phyloP scores from a whole-genome alignment of 139 green algal genomes.

The Chloropicon primus region DNA sequence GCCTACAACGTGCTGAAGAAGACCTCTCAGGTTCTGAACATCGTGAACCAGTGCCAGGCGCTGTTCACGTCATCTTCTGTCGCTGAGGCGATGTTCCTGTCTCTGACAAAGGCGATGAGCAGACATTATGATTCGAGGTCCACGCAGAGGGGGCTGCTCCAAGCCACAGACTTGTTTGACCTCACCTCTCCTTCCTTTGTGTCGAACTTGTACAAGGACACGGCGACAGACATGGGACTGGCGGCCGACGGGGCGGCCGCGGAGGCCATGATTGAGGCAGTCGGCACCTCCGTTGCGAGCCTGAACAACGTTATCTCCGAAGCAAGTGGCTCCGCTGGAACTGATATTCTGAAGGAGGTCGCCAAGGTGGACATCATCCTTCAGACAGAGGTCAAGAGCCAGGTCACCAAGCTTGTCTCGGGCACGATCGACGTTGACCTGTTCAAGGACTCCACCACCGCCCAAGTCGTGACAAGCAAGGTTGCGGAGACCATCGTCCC shows the following conservation, averaged over 20 bases:
- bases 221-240: not conserved
- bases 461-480: not conserved
- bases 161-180: not conserved
- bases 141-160: not conserved
- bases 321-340: too few species aligned
- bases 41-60: not conserved
- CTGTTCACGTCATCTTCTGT: not conserved
- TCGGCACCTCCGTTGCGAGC: not conserved
- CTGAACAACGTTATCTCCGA: not conserved
- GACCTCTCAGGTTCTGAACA: not conserved
- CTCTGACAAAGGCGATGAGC: not conserved
- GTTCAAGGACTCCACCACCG: not conserved
- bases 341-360: not conserved
- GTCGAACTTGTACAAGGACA: not conserved
- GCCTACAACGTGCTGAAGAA: not conserved
- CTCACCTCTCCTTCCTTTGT: not conserved
- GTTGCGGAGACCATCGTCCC: not conserved
- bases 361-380: not conserved
- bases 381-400: not conserved
- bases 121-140: not conserved
- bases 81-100: not conserved
- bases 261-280: not conserved
- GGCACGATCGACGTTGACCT: not conserved
- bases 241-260: too few species aligned
- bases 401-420: not conserved